Evolutionary conservation across 225 moss, liverwort and hornwort species (phyloP).

Genomic region (Takakia lepidozioides): DNA sequence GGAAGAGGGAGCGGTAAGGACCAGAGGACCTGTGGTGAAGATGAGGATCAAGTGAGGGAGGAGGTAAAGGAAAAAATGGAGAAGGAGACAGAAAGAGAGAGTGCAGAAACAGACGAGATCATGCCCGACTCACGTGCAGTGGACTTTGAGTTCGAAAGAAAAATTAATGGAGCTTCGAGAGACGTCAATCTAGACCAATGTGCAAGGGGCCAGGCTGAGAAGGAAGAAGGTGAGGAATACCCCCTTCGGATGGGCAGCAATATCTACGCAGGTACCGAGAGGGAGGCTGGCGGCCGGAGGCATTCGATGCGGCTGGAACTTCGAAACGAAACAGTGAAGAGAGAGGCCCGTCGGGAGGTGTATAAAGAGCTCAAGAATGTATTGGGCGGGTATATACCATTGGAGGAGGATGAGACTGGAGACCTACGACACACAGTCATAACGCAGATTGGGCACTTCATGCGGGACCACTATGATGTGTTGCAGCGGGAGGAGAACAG

Average conservation of each 20-base stretch:
- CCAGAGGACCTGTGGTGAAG: no score
- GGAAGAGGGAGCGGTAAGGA: no score
- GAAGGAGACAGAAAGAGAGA: no score
- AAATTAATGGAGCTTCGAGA: neutral
- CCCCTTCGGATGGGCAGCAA: no score
- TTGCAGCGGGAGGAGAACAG: constrained; percentile 4
- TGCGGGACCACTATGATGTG: constrained; percentile 4
- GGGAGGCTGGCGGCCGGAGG: neutral
- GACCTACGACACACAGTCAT: neutral
- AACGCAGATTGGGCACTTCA: constrained; percentile 1
- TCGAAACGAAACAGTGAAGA: neutral
- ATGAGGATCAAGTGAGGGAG: no score
- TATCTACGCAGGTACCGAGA: neutral
- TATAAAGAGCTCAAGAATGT: constrained; percentile 6
- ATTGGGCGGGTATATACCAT: constrained; percentile 6
- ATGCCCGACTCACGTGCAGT: neutral
- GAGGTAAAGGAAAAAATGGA: no score
- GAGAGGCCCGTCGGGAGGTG: constrained; percentile 2
- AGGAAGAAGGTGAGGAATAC: neutral
- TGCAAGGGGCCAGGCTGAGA: neutral
- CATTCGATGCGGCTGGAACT: constrained; percentile 1
- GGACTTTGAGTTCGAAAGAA: neutral
- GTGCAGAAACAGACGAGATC: constrained; percentile 1
- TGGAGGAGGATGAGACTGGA: constrained; percentile 5
- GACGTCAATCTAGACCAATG: neutral